These are phyloP conservation scores for Euclidium syriacum DNA, from an alignment of 345 rosid genomes.

Conservation along the genomic window DNA sequence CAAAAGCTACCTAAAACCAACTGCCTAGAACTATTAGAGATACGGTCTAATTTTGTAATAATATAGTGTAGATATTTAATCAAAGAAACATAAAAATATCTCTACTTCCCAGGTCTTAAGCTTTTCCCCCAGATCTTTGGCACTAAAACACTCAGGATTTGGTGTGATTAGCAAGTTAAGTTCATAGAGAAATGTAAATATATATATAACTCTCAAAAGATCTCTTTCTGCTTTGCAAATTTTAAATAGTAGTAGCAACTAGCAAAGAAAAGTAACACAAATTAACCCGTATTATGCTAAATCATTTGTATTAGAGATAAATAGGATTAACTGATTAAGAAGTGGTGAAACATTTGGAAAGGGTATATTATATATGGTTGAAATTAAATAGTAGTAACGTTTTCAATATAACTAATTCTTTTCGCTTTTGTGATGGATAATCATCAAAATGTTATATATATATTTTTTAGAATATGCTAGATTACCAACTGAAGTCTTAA, in stretches of 20 bases:
- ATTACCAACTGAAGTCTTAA: too few relatives aligned
- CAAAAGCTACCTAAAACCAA: conserved; percentile 3
- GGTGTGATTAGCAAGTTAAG: background rate
- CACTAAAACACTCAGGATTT: conserved; percentile 7
- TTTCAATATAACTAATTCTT: too few relatives aligned
- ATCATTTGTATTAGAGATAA: too few relatives aligned
- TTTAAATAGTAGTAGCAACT: background rate
- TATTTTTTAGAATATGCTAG: too few relatives aligned
- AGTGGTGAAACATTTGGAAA: too few relatives aligned
- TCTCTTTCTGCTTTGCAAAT: background rate
- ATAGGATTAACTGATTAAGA: too few relatives aligned
- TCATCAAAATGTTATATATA: too few relatives aligned
- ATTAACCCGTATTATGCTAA: background rate
- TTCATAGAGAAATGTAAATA: background rate
- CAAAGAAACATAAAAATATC: background rate
- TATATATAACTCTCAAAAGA: background rate
- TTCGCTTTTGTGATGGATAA: too few relatives aligned
- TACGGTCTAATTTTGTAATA: background rate
- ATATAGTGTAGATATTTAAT: background rate
- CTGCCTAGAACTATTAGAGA: too few relatives aligned
- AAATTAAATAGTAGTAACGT: too few relatives aligned
- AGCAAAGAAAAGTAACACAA: background rate
- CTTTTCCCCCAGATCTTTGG: conserved; percentile 12
- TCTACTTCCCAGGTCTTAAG: background rate
- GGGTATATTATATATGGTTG: too few relatives aligned